Evolutionary conservation across 495 filamentous ascomycete genomes (phyloP).

Genomic region (Xylaria venustula): DNA sequence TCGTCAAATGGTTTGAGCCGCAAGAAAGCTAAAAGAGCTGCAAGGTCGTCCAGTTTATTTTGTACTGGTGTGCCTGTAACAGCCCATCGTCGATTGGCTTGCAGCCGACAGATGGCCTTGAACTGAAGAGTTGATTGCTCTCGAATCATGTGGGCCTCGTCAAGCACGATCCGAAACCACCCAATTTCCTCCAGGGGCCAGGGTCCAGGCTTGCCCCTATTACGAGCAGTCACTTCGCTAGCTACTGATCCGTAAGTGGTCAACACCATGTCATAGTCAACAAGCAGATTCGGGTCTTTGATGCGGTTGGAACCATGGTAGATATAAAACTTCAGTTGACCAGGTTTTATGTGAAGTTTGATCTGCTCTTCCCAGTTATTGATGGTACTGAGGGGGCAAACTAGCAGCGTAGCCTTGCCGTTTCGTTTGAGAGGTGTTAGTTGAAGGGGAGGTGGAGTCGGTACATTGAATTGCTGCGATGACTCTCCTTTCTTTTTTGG

Average conservation of each 20-base stretch:
- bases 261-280: constrained; percentile 77
- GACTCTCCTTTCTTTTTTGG: constrained; percentile 30
- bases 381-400: constrained; percentile 86
- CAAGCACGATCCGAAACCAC: constrained; percentile 94
- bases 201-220: constrained; percentile 53
- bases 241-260: constrained; percentile 90
- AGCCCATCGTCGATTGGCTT: constrained; percentile 85
- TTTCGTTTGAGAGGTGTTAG: constrained; percentile 59
- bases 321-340: constrained; percentile 63
- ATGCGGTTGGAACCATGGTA: constrained; percentile 80
- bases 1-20: constrained; percentile 85
- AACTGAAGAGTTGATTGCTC: constrained; percentile 78
- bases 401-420: constrained; percentile 76
- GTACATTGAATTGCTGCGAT: constrained; percentile 36
- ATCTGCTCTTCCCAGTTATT: constrained; percentile 93
- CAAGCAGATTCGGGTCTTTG: constrained; percentile 64
- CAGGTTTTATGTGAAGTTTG: constrained; percentile 67
- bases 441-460: constrained; percentile 30
- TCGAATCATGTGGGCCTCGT: constrained; percentile 93
- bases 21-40: constrained; percentile 86
- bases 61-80: constrained; percentile 92
- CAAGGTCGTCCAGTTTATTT: constrained; percentile 88
- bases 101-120: constrained; percentile 77
- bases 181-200: constrained; percentile 74
- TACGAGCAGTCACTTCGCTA: constrained; percentile 65